These are phyloP conservation scores for Eimeria maxima DNA, from an alignment of 169 alveolate species.

Conservation along the genomic window DNA sequence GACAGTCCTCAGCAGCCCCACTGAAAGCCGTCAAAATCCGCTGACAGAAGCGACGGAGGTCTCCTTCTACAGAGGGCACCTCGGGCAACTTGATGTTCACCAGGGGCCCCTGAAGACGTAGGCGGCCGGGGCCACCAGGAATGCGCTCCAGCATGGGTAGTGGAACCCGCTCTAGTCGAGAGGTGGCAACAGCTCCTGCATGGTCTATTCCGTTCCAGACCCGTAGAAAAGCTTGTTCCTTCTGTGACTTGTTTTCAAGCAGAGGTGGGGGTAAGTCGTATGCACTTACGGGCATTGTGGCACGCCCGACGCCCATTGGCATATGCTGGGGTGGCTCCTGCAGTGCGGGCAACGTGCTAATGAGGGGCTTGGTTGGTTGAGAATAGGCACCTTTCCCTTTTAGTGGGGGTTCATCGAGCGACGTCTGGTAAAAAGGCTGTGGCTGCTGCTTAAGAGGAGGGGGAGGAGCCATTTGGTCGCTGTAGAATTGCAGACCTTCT, in stretches of 20 bases:
- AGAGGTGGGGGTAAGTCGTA: slow-evolving; percentile 50
- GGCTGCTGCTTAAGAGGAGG: slow-evolving; percentile 1
- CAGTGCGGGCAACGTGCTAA: slow-evolving; percentile 8
- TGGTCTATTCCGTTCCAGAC: slow-evolving; percentile 47
- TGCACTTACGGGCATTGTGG: slow-evolving; percentile 17
- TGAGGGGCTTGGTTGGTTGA: background rate
- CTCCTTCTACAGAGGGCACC: slow-evolving; percentile 64
- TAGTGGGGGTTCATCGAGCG: background rate
- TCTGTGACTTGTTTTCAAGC: slow-evolving; percentile 17
- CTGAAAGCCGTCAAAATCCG: slow-evolving; percentile 53
- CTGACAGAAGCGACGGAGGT: slow-evolving; percentile 50
- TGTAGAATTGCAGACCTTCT: slow-evolving; percentile 45
- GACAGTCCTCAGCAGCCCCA: slow-evolving; percentile 73
- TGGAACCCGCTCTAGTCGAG: slow-evolving; percentile 65
- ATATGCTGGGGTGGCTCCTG: slow-evolving; percentile 24
- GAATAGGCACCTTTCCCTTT: background rate
- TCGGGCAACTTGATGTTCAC: slow-evolving; percentile 45
- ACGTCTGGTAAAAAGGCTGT: background rate
- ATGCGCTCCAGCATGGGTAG: slow-evolving; percentile 75
- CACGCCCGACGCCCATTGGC: slow-evolving; percentile 24
- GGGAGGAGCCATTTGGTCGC: background rate
- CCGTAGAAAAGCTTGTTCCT: slow-evolving; percentile 42
- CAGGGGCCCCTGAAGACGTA: slow-evolving; percentile 42
- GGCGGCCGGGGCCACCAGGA: slow-evolving; percentile 39
- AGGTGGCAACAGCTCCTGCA: slow-evolving; percentile 76